Conservation (phyloP, 2,329 filamentous ascomycete genomes). For the Podosphaera fusca region DNA sequence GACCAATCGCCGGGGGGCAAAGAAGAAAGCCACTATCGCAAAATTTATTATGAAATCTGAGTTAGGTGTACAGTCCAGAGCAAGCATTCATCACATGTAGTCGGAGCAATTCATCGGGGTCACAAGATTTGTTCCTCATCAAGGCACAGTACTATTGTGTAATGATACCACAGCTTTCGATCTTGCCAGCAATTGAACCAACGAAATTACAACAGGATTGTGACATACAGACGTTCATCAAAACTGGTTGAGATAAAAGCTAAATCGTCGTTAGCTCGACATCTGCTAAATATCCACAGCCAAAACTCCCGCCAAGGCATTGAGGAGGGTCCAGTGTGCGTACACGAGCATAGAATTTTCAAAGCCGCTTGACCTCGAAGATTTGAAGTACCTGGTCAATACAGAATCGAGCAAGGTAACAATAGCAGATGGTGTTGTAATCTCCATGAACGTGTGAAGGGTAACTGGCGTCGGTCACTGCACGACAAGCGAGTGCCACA, state of each 20-base stretch:
- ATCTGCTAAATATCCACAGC: neutral
- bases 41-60: neutral
- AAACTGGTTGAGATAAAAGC: neutral
- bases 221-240: neutral
- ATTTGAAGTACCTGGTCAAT: too few species aligned
- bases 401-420: too few species aligned
- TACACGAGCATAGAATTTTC: too few species aligned
- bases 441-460: too few species aligned
- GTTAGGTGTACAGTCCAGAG: neutral
- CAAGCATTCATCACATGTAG: neutral
- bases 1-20: too few species aligned
- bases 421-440: too few species aligned
- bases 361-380: too few species aligned
- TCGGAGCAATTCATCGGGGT: neutral
- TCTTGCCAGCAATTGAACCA: neutral
- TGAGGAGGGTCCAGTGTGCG: too few species aligned
- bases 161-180: neutral
- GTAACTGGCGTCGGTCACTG: too few species aligned
- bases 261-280: neutral
- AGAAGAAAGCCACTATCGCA: neutral
- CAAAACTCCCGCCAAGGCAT: too few species aligned
- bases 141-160: neutral
- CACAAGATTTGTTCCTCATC: neutral
- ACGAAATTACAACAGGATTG: neutral
- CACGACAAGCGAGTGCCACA: too few species aligned